Evolutionary conservation across 2,329 filamentous ascomycete genomes (phyloP).

Genomic region (Aspergillus candidus): DNA sequence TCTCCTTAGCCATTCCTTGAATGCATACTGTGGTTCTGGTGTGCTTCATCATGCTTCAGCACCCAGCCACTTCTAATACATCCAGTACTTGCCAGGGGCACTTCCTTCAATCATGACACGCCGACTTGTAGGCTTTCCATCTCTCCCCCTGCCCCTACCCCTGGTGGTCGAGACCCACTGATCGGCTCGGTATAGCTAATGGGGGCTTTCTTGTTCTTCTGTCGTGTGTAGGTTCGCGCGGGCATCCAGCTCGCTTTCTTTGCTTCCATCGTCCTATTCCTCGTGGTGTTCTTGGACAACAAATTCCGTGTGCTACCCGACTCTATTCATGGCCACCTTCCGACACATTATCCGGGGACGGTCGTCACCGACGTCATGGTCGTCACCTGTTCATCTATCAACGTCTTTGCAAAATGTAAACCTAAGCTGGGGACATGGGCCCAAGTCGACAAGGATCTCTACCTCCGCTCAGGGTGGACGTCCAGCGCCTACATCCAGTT

Average conservation of each 20-base stretch:
- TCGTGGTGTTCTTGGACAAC: conserved; percentile 78
- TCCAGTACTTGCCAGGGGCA: conserved; percentile 26
- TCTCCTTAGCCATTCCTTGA: conserved; percentile 20
- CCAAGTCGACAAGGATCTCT: conserved; percentile 83
- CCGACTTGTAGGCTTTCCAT: conserved; percentile 32
- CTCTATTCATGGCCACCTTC: conserved; percentile 79
- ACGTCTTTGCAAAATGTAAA: conserved; percentile 68
- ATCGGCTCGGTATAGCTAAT: conserved; percentile 4
- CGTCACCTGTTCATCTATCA: conserved; percentile 67
- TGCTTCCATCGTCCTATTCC: conserved; percentile 59
- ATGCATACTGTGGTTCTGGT: conserved; percentile 10
- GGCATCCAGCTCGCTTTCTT: conserved; percentile 68
- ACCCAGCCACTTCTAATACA: conserved; percentile 21
- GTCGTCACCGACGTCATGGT: conserved; percentile 83
- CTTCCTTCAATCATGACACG: conserved; percentile 35
- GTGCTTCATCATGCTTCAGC: conserved; percentile 28
- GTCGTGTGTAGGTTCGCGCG: conserved; percentile 51
- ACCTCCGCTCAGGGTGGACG: conserved; percentile 67
- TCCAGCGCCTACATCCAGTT: conserved; percentile 75
- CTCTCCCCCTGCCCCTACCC: not conserved
- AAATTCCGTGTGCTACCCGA: conserved; percentile 81
- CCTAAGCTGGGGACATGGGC: conserved; percentile 70
- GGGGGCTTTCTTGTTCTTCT: not conserved
- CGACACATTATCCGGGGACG: conserved; percentile 74
- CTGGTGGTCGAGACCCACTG: no score